These are phyloP conservation scores for Erigeron philadelphicus DNA, from an alignment of 140 eudicot genomes.

Conservation along the genomic window DNA sequence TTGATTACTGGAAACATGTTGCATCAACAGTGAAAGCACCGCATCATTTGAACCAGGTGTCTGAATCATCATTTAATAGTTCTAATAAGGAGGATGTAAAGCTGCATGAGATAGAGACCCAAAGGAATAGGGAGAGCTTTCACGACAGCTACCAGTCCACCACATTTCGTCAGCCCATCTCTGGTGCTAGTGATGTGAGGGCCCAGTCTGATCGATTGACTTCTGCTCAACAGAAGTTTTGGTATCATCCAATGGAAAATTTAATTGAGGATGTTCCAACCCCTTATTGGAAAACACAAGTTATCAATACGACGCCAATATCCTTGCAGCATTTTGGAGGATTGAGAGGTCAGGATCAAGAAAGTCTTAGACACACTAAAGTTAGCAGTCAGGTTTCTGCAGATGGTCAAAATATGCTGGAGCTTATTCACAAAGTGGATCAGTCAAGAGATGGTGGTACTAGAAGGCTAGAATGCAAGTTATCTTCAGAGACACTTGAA, in stretches of 20 bases:
- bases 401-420: conserved; percentile 2
- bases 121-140: conserved; percentile 48
- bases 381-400: conserved; percentile 34
- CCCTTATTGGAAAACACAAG: conserved; percentile 38
- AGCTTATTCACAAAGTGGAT: neutral
- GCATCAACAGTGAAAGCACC: conserved; percentile 33
- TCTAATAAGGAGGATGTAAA: conserved; percentile 43
- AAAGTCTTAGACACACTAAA: conserved; percentile 32
- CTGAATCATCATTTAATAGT: conserved; percentile 44
- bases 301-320: conserved; percentile 23
- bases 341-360: conserved; percentile 32
- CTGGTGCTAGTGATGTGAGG: conserved; percentile 50
- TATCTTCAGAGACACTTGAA: conserved; percentile 4
- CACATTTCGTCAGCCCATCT: conserved; percentile 31
- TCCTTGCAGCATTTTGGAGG: conserved; percentile 46
- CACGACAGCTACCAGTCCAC: conserved; percentile 51
- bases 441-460: neutral
- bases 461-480: neutral
- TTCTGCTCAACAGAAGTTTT: conserved; percentile 55
- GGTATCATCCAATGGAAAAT: conserved; percentile 88
- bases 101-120: conserved; percentile 37
- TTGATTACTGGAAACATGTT: conserved; percentile 58
- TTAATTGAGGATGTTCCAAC: conserved; percentile 56
- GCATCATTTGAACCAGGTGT: conserved; percentile 37
- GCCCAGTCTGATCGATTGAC: conserved; percentile 32